phyloP scores from a whole-genome alignment of 2,329 filamentous ascomycete species.

The Penicillium brevicompactum region DNA sequence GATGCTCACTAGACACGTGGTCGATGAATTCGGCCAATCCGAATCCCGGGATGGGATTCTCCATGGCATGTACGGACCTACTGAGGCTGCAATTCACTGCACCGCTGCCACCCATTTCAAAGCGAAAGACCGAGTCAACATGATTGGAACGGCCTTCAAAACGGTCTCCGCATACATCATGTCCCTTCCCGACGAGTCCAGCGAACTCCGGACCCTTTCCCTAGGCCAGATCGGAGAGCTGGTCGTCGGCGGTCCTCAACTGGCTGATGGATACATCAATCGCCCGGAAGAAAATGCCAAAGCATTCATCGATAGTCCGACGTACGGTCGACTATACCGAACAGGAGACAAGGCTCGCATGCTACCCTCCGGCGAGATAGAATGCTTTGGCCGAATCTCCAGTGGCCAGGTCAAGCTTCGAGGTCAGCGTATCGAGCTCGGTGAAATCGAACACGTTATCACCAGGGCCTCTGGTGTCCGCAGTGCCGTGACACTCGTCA shows the following conservation, averaged over 20 bases:
- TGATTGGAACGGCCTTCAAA: constrained; percentile 76
- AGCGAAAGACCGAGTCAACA: constrained; percentile 59
- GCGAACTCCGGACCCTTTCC: constrained; percentile 58
- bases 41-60: constrained; percentile 62
- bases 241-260: constrained; percentile 75
- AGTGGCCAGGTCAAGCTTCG: constrained; percentile 84
- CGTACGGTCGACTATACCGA: constrained; percentile 72
- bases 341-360: constrained; percentile 83
- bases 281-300: constrained; percentile 71
- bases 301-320: constrained; percentile 67
- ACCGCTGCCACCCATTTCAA: constrained; percentile 70
- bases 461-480: constrained; percentile 64
- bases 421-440: constrained; percentile 79
- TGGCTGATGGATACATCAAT: constrained; percentile 81
- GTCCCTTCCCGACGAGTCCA: constrained; percentile 43
- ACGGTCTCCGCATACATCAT: constrained; percentile 79
- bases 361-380: constrained; percentile 67
- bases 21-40: constrained; percentile 75
- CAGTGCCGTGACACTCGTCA: constrained; percentile 66
- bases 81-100: constrained; percentile 89
- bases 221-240: constrained; percentile 75
- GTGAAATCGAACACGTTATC: constrained; percentile 73
- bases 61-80: constrained; percentile 93
- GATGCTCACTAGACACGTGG: constrained; percentile 78
- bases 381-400: constrained; percentile 78